phyloP scores from a whole-genome alignment of 2,329 filamentous ascomycete genomes.

The Trichoderma guizhouense region DNA sequence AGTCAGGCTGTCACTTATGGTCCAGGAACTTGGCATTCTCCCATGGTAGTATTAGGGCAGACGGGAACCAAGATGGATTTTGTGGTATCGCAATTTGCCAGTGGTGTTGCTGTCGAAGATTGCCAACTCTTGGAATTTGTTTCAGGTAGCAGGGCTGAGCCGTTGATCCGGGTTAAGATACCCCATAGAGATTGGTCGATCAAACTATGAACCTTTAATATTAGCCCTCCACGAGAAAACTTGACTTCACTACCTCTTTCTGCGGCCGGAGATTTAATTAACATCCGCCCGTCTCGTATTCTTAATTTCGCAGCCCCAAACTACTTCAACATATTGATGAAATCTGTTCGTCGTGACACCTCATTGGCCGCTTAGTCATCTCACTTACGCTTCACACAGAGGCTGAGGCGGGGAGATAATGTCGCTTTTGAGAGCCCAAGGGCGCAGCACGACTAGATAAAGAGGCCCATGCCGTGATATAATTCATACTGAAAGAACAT shows the following conservation, averaged over 20 bases:
- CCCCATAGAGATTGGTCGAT: constrained; percentile 20
- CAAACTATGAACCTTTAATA: constrained; percentile 4
- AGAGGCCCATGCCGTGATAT: not conserved
- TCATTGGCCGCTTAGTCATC: constrained; percentile 17
- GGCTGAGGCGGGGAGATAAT: not conserved
- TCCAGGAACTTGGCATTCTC: constrained; percentile 90
- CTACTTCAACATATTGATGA: not conserved
- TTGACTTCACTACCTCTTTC: too few species aligned
- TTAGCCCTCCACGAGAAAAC: not conserved
- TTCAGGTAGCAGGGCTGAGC: constrained; percentile 34
- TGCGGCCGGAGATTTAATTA: not conserved
- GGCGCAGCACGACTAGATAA: not conserved
- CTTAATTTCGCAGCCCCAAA: not conserved
- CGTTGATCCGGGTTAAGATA: constrained; percentile 39
- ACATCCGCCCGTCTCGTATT: constrained; percentile 1
- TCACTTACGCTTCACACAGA: not conserved
- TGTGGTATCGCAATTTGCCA: constrained; percentile 84
- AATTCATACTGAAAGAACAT: too few species aligned
- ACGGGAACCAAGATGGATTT: constrained; percentile 67
- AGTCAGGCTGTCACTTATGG: constrained; percentile 88
- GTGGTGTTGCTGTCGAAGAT: constrained; percentile 78
- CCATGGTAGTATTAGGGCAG: constrained; percentile 81
- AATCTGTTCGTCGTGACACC: not conserved
- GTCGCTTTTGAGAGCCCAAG: not conserved
- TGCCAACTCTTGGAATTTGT: constrained; percentile 70